Conservation (phyloP, 768 basidiomycete species). For the Lyophyllum semitale region DNA sequence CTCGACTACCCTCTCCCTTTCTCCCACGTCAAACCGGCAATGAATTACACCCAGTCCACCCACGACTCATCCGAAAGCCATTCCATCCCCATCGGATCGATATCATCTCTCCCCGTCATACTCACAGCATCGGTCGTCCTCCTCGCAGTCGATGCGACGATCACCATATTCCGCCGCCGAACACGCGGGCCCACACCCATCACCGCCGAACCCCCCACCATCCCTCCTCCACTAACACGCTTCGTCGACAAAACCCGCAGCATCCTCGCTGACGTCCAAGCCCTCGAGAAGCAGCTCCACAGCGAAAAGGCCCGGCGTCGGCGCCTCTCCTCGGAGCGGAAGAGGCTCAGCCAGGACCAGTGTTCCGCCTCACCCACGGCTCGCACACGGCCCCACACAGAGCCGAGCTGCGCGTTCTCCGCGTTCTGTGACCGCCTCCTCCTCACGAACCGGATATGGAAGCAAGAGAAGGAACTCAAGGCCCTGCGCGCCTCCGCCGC, state of each 20-base stretch:
- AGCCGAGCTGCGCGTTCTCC: constrained; percentile 27
- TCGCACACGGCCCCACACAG: not conserved
- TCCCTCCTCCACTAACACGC: constrained; percentile 4
- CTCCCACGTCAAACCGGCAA: not conserved
- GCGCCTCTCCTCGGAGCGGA: not conserved
- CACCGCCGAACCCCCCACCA: not conserved
- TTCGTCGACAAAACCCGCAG: constrained; percentile 25
- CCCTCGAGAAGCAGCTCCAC: constrained; percentile 27
- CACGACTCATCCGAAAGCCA: constrained; percentile 11
- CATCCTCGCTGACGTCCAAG: constrained; percentile 28
- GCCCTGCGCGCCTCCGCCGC: constrained; percentile 26
- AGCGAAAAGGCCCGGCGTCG: not conserved
- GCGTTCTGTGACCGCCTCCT: constrained; percentile 43
- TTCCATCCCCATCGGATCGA: constrained; percentile 14
- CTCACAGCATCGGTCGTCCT: constrained; percentile 34
- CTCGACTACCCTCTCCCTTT: not conserved
- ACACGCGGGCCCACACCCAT: constrained; percentile 11
- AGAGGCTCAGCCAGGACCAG: constrained; percentile 1
- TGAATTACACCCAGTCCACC: constrained; percentile 15
- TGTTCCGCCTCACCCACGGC: not conserved
- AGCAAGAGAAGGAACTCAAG: constrained; percentile 41
- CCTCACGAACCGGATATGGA: constrained; percentile 39
- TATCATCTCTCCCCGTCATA: constrained; percentile 29
- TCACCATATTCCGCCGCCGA: constrained; percentile 20
- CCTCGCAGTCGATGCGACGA: constrained; percentile 32